Evolutionary conservation across 2,329 filamentous ascomycete species (phyloP).

Genomic region (Colletotrichum ledebouriae): DNA sequence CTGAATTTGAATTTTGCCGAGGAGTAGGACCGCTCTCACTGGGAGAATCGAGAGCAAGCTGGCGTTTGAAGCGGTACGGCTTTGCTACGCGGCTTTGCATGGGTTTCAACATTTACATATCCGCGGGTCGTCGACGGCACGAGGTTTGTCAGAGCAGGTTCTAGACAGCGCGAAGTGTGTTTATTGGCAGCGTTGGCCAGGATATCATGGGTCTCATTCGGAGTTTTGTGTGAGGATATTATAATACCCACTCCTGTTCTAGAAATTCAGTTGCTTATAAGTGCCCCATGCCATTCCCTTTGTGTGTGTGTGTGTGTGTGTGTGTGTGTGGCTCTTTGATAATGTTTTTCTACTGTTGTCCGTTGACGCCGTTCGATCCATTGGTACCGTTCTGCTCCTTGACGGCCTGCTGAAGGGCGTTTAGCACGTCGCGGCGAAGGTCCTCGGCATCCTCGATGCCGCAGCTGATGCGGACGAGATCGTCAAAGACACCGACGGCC

Average conservation of each 20-base stretch:
- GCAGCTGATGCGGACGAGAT: slow-evolving; percentile 92
- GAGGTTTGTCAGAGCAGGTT: neutral
- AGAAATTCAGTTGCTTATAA: slow-evolving; percentile 37
- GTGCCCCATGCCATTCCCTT: slow-evolving; percentile 20
- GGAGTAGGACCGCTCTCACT: neutral
- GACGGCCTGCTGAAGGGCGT: slow-evolving; percentile 84
- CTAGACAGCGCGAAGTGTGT: slow-evolving; percentile 16
- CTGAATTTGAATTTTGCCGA: slow-evolving; percentile 37
- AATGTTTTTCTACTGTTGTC: slow-evolving; percentile 39
- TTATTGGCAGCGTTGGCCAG: slow-evolving; percentile 19
- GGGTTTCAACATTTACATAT: neutral
- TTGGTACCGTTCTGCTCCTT: slow-evolving; percentile 45
- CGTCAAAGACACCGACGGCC: slow-evolving; percentile 93
- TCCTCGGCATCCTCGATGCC: slow-evolving; percentile 93
- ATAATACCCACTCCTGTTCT: slow-evolving; percentile 39
- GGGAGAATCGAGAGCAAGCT: neutral
- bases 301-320: neutral
- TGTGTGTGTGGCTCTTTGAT: neutral
- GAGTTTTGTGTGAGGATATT: slow-evolving; percentile 19
- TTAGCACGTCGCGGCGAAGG: slow-evolving; percentile 83
- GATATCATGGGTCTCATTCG: slow-evolving; percentile 30
- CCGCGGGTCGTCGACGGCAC: neutral
- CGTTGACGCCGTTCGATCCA: slow-evolving; percentile 47
- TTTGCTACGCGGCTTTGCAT: too few relatives aligned
- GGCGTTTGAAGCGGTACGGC: neutral